Conservation (phyloP, 129 eudicot genomes). For the Scalesia atractyloides region DNA sequence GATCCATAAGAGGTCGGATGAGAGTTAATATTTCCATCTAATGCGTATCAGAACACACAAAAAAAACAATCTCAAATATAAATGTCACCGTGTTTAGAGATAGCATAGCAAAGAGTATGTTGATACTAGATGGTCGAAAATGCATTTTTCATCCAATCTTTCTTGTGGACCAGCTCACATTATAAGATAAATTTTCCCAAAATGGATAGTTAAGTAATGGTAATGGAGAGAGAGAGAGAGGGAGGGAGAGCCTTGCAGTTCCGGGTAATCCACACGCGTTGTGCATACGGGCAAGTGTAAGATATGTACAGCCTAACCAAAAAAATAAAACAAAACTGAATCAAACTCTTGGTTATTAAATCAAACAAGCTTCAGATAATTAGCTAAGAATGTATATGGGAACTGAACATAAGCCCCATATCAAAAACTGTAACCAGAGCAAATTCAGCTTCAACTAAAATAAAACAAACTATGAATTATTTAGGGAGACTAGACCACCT, state of each 20-base stretch:
- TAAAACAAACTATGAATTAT: background rate
- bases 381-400: conserved; percentile 7
- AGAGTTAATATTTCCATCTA: conserved; percentile 7
- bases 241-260: conserved; percentile 67
- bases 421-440: background rate
- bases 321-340: background rate
- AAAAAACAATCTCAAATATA: background rate
- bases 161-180: conserved; percentile 26
- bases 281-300: conserved; percentile 88
- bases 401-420: background rate
- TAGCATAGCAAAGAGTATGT: conserved; percentile 9
- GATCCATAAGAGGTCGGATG: conserved; percentile 23
- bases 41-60: background rate
- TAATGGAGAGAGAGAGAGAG: conserved; percentile 15
- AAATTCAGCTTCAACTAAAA: background rate
- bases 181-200: background rate
- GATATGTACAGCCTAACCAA: conserved; percentile 70
- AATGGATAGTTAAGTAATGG: background rate
- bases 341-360: background rate
- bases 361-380: background rate
- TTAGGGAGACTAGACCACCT: background rate
- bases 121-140: background rate
- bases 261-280: conserved; percentile 85
- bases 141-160: conserved; percentile 12
- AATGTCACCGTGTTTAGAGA: background rate